Conservation (phyloP, 2,329 filamentous ascomycete species). For the Cladosporium colombiae region DNA sequence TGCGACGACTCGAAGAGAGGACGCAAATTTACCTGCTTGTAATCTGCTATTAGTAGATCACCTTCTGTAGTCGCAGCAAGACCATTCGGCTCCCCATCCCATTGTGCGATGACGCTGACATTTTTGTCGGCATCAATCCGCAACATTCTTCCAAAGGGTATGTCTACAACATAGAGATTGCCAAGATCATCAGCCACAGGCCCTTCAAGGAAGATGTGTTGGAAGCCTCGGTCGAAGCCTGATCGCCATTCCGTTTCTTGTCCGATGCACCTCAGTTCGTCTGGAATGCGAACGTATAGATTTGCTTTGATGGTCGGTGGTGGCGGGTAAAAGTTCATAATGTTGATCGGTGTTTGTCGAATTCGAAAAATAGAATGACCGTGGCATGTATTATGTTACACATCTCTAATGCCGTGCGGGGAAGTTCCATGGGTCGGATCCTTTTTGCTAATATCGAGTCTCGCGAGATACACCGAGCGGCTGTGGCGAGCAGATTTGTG, state of each 20-base stretch:
- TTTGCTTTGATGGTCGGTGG: slow-evolving; percentile 40
- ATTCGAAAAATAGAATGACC: neutral
- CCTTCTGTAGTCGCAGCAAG: slow-evolving; percentile 40
- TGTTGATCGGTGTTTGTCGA: neutral
- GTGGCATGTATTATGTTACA: neutral
- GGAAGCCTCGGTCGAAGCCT: slow-evolving; percentile 38
- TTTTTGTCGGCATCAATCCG: slow-evolving; percentile 37
- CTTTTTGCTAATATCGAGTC: neutral
- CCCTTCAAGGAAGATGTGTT: slow-evolving; percentile 46
- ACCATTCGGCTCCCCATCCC: slow-evolving; percentile 48
- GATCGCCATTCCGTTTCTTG: slow-evolving; percentile 43
- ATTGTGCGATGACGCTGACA: slow-evolving; percentile 37
- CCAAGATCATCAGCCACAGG: slow-evolving; percentile 38
- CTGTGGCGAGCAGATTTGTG: neutral
- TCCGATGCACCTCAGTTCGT: slow-evolving; percentile 27
- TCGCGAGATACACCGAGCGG: neutral
- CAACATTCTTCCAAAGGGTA: slow-evolving; percentile 45
- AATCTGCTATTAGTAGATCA: slow-evolving; percentile 43
- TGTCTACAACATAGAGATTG: slow-evolving; percentile 43
- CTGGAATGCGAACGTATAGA: slow-evolving; percentile 41
- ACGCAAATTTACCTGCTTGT: slow-evolving; percentile 41
- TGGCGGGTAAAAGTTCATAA: slow-evolving; percentile 41
- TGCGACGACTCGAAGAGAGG: too few species aligned
- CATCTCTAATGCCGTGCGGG: neutral
- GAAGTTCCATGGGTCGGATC: neutral